Evolutionary conservation across 2,329 filamentous ascomycete species (phyloP).

Genomic region (Verticillium nubilum): DNA sequence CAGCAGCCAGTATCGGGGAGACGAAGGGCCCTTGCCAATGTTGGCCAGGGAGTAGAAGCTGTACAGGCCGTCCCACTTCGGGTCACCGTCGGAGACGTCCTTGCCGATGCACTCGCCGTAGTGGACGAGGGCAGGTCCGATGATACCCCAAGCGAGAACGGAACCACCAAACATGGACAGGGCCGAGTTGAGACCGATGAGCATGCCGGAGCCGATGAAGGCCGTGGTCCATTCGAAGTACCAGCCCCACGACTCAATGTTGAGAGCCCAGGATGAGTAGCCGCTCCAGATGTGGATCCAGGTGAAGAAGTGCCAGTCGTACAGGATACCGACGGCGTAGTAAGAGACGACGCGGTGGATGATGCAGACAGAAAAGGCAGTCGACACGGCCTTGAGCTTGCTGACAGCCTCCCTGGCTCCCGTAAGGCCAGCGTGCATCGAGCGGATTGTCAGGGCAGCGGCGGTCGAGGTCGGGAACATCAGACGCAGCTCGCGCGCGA

Average conservation of each 20-base stretch:
- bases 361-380: slow-evolving; percentile 44
- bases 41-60: slow-evolving; percentile 25
- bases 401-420: slow-evolving; percentile 46
- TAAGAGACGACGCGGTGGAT: slow-evolving; percentile 50
- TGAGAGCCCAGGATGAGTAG: slow-evolving; percentile 43
- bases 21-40: slow-evolving; percentile 21
- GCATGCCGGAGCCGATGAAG: slow-evolving; percentile 52
- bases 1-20: slow-evolving; percentile 36
- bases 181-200: slow-evolving; percentile 47
- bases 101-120: slow-evolving; percentile 48
- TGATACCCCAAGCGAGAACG: slow-evolving; percentile 49
- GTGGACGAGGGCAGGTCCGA: slow-evolving; percentile 39
- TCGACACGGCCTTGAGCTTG: slow-evolving; percentile 50
- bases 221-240: slow-evolving; percentile 53
- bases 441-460: slow-evolving; percentile 55
- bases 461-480: slow-evolving; percentile 56
- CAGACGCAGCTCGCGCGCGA: slow-evolving; percentile 53
- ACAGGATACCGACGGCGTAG: slow-evolving; percentile 54
- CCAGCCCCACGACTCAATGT: slow-evolving; percentile 58
- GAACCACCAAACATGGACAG: slow-evolving; percentile 52
- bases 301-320: slow-evolving; percentile 51
- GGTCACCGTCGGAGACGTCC: slow-evolving; percentile 9
- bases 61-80: slow-evolving; percentile 21
- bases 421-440: slow-evolving; percentile 52
- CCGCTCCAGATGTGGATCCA: slow-evolving; percentile 51